Evolutionary conservation across 768 basidiomycete species (phyloP).

Genomic region (Lepiota brunneoincarnata): DNA sequence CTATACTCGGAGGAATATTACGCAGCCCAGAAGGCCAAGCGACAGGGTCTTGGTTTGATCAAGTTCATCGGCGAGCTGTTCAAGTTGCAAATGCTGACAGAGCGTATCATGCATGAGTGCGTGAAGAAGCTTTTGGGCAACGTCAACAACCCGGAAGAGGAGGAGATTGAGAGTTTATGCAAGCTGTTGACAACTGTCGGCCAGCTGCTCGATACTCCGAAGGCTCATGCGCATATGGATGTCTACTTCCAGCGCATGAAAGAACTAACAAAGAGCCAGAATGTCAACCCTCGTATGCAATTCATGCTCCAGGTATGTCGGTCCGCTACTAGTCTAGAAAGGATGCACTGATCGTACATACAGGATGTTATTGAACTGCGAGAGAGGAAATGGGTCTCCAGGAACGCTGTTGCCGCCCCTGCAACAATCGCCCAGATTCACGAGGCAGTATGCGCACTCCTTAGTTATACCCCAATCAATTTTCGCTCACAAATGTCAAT

Average conservation of each 20-base stretch:
- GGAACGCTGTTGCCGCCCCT: conserved; percentile 73
- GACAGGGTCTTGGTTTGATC: conserved; percentile 94
- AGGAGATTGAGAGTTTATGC: conserved; percentile 96
- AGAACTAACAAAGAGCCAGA: conserved; percentile 69
- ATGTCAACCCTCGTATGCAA: conserved; percentile 83
- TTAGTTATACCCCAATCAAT: conserved; percentile 1
- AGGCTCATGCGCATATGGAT: conserved; percentile 84
- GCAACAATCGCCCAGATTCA: conserved; percentile 89
- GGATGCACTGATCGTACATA: neutral
- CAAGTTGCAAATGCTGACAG: conserved; percentile 98
- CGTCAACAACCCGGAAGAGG: conserved; percentile 93
- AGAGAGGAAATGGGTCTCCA: conserved; percentile 74
- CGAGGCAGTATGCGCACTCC: conserved; percentile 59
- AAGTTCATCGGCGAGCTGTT: conserved; percentile 98
- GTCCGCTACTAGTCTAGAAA: neutral
- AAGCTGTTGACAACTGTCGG: conserved; percentile 91
- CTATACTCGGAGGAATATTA: conserved; percentile 97
- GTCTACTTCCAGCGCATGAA: conserved; percentile 93
- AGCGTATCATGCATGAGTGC: conserved; percentile 98
- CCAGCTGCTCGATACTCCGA: conserved; percentile 71
- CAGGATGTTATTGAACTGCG: conserved; percentile 93
- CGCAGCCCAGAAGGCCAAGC: conserved; percentile 94
- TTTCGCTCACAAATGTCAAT: conserved; percentile 4
- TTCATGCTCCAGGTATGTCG: conserved; percentile 89
- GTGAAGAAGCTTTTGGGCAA: conserved; percentile 94